phyloP scores from a whole-genome alignment of 495 filamentous ascomycete genomes.

The Daldinia vernicosa region DNA sequence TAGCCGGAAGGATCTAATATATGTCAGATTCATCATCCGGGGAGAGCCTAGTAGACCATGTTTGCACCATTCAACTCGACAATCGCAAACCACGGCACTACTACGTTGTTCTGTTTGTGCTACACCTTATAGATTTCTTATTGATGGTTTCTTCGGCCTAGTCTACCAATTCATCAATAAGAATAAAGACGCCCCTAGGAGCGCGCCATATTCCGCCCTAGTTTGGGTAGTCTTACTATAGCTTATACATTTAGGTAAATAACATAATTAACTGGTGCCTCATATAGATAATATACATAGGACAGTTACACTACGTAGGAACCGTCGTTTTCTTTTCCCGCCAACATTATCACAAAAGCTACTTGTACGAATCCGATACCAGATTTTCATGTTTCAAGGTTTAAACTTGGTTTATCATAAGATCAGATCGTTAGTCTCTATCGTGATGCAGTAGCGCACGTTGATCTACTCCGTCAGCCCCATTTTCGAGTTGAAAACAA shows the following conservation, averaged over 20 bases:
- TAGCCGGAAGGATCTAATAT: conserved; percentile 38
- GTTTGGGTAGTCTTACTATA: conserved; percentile 11
- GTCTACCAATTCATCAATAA: conserved; percentile 3
- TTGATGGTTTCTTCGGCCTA: conserved; percentile 4
- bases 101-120: conserved; percentile 14
- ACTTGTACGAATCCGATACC: background rate
- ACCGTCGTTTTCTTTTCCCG: background rate
- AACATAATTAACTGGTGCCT: background rate
- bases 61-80: conserved; percentile 33
- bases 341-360: background rate
- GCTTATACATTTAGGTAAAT: conserved; percentile 1
- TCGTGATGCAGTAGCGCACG: conserved; percentile 12
- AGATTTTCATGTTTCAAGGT: conserved; percentile 1
- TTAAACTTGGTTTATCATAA: conserved; percentile 3
- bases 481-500: conserved; percentile 23
- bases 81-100: conserved; percentile 28
- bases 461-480: conserved; percentile 21
- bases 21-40: conserved; percentile 41
- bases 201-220: conserved; percentile 11
- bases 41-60: conserved; percentile 28
- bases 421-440: background rate
- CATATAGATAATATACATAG: background rate
- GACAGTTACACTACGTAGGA: background rate
- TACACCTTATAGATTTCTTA: conserved; percentile 1
- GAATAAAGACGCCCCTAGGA: conserved; percentile 2